phyloP scores from a whole-genome alignment of 768 basidiomycete genomes.

The Boletus eberwhitei region DNA sequence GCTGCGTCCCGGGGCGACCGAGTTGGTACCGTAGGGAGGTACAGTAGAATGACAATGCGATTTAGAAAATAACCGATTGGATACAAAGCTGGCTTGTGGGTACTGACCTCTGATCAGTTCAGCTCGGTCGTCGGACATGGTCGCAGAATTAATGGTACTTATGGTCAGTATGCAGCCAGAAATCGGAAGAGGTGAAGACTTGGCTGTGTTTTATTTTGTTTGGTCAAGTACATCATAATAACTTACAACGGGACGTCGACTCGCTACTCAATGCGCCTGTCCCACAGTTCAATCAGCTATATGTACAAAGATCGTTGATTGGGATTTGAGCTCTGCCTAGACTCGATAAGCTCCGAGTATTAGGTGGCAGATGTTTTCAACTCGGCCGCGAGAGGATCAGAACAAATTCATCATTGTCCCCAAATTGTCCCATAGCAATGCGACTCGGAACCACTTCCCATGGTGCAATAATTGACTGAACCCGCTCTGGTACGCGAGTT shows the following conservation, averaged over 20 bases:
- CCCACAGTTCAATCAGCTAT: too few species aligned
- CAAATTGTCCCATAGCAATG: not conserved
- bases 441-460: not conserved
- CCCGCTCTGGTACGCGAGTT: not conserved
- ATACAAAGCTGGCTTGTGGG: not conserved
- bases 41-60: not conserved
- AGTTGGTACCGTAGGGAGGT: not conserved
- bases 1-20: constrained; percentile 35
- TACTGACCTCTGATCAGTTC: constrained; percentile 33
- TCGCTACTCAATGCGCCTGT: not conserved
- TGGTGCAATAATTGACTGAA: not conserved
- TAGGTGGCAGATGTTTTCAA: not conserved
- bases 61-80: not conserved
- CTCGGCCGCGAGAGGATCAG: not conserved
- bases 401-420: not conserved
- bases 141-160: constrained; percentile 1
- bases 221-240: not conserved
- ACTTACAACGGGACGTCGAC: too few species aligned
- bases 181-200: not conserved
- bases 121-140: constrained; percentile 34
- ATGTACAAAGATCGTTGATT: too few species aligned
- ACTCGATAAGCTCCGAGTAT: too few species aligned
- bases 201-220: constrained; percentile 14
- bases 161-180: not conserved
- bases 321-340: too few species aligned